Base-by-base conservation (phyloP, 1,284 basidiomycete genomes). In the Mycena sp. region DNA sequence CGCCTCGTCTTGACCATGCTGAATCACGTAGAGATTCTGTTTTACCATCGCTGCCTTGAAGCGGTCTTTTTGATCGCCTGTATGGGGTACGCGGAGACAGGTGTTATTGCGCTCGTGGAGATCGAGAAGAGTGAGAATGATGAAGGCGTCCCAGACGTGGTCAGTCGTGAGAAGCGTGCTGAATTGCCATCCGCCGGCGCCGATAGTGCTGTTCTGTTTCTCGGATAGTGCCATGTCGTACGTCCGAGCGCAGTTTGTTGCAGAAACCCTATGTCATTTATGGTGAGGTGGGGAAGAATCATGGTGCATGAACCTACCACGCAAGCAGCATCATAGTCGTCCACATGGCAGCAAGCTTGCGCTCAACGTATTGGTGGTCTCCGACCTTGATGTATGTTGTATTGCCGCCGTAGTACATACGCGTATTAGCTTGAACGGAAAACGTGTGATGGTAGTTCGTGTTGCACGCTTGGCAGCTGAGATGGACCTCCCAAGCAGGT, bases 111-210 rank as follows among this genome's bases (percentile, higher is more conserved):
- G 35, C 4, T 53, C 1, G 23, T 61, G 61, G 43, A 76, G 68
- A 4, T 73, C 50, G 4, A 76, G 66, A 7, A 77, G 63, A 4
- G 58, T 43, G 23, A 64, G 55, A 1, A 76, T 57, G n/a, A 71
- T 48, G 60, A 78, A 78, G 0, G 67, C 67, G 51, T 76, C 70
- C 73, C 74, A 76, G 1, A 78, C 69, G 32, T 77, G 69, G n/a
- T 72, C 62, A 4, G 58, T 65, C 1, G 60, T 62, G 10, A 76
- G 67, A n/a, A 48, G 63, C 16, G 52, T 44, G 7, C 59, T 54
- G 45, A 70, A 68, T 12, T 58, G 26, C 72, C 70, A 74, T 21
- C 58, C 35, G 28, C 37, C 51, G 6, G n/a, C 26, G 10, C 35
- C 23, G 19, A 59, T 46, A 21, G 51, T 21, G 30, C 30, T 26